Evolutionary conservation across 2,329 filamentous ascomycete species (phyloP).

Genomic region (Colletotrichum sp.): DNA sequence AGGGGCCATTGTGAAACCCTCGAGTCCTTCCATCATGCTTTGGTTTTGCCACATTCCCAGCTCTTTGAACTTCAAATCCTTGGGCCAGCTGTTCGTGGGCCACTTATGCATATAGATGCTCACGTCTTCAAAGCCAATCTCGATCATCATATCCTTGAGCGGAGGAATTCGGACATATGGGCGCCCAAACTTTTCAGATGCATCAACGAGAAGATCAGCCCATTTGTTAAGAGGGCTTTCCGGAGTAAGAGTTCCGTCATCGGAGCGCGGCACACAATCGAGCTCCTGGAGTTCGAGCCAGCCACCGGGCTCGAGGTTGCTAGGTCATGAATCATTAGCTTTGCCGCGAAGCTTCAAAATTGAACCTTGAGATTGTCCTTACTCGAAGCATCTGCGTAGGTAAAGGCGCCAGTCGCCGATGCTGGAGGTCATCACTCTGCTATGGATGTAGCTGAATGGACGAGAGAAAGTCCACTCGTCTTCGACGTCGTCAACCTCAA

Average conservation of each 20-base stretch:
- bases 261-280: background rate
- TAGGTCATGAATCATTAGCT: background rate
- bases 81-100: slow-evolving; percentile 40
- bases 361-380: too few relatives aligned
- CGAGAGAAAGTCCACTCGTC: slow-evolving; percentile 34
- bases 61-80: slow-evolving; percentile 34
- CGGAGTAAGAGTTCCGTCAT: slow-evolving; percentile 24
- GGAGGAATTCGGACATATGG: background rate
- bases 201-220: slow-evolving; percentile 37
- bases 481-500: slow-evolving; percentile 42
- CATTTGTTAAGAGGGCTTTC: slow-evolving; percentile 33
- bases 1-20: slow-evolving; percentile 37
- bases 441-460: slow-evolving; percentile 38
- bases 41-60: slow-evolving; percentile 35
- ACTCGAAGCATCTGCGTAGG: background rate
- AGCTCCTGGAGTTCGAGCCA: slow-evolving; percentile 39
- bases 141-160: background rate
- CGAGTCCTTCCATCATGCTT: slow-evolving; percentile 36
- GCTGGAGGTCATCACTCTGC: slow-evolving; percentile 31
- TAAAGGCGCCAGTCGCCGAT: slow-evolving; percentile 42
- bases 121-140: slow-evolving; percentile 35
- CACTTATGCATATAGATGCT: slow-evolving; percentile 31
- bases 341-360: too few relatives aligned
- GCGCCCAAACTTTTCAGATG: background rate
- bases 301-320: slow-evolving; percentile 43